A percentile compares a stretch with the other conserved stretches of the same genome.
These are phyloP conservation scores for Phytopythium sindhum DNA, from an alignment of 352 stramenopile genomes.

Conservation along the genomic window DNA sequence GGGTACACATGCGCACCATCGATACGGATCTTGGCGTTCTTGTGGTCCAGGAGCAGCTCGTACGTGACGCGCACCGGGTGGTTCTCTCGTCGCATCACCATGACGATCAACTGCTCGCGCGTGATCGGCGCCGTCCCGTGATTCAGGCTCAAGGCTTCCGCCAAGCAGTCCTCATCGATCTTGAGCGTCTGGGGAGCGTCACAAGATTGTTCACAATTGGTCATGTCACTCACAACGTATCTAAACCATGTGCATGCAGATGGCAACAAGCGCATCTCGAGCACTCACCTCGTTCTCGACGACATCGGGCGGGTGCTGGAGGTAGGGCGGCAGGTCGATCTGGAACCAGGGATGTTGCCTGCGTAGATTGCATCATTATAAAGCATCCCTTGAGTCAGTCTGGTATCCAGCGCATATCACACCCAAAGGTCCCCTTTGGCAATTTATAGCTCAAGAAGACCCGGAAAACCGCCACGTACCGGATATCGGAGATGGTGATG, in stretches of 20 bases:
- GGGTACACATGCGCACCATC: constrained; percentile 37
- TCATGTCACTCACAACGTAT: neutral
- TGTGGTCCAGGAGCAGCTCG: constrained; percentile 97
- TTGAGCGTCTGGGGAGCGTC: constrained; percentile 51
- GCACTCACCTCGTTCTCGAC: constrained; percentile 93
- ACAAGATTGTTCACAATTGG: neutral
- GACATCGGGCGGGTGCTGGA: constrained; percentile 94
- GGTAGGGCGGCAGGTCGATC: constrained; percentile 96
- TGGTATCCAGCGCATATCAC: neutral
- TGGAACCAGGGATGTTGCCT: constrained; percentile 97
- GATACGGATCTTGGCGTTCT: constrained; percentile 94
- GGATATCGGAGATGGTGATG: constrained; percentile 98
- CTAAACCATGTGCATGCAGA: neutral
- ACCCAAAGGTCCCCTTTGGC: neutral
- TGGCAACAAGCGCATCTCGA: neutral
- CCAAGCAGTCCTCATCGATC: constrained; percentile 74
- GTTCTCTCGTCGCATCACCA: constrained; percentile 57
- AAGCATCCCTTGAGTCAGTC: neutral
- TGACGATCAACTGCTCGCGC: constrained; percentile 52
- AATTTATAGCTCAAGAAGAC: neutral
- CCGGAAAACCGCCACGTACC: constrained; percentile 24
- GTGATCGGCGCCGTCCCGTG: constrained; percentile 38
- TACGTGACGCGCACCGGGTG: constrained; percentile 93
- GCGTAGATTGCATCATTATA: neutral
- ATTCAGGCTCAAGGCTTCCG: constrained; percentile 52